Evolutionary conservation across 1,284 basidiomycete genomes (phyloP).

Genomic region (Cerioporus squamosus): DNA sequence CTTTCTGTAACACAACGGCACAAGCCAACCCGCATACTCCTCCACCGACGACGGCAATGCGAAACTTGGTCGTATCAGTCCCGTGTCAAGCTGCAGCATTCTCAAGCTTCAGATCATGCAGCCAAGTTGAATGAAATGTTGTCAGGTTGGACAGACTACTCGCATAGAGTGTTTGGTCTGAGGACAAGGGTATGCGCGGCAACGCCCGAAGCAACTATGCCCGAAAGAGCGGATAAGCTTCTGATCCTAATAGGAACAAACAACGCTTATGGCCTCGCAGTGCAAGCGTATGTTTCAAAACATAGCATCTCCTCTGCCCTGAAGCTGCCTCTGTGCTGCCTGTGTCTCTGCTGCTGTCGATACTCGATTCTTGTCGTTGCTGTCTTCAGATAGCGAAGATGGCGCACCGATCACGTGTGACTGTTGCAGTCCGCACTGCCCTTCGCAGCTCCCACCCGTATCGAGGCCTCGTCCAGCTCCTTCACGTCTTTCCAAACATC

Average conservation of each 20-base stretch:
- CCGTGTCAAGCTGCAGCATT: too few species aligned
- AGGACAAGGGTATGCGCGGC: too few species aligned
- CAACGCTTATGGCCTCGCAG: not conserved
- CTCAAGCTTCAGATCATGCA: too few species aligned
- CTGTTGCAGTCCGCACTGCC: not conserved
- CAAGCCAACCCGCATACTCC: constrained; percentile 56
- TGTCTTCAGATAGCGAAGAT: not conserved
- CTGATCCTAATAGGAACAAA: constrained; percentile 19
- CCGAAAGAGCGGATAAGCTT: constrained; percentile 8
- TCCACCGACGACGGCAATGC: constrained; percentile 56
- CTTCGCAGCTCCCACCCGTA: constrained; percentile 2
- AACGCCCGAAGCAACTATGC: not conserved
- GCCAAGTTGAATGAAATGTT: too few species aligned
- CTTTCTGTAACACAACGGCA: constrained; percentile 46
- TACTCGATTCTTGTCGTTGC: not conserved
- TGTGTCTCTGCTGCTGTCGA: not conserved
- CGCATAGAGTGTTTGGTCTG: too few species aligned
- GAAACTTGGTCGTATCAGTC: constrained; percentile 21
- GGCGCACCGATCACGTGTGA: not conserved
- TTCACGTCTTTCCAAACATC: not conserved
- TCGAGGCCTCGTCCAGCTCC: not conserved
- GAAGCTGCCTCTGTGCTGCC: not conserved
- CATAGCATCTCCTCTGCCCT: too few species aligned
- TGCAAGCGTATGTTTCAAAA: not conserved
- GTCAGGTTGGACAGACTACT: too few species aligned